phyloP scores from a whole-genome alignment of 768 basidiomycete species.

The Rhizopogon roseolus region DNA sequence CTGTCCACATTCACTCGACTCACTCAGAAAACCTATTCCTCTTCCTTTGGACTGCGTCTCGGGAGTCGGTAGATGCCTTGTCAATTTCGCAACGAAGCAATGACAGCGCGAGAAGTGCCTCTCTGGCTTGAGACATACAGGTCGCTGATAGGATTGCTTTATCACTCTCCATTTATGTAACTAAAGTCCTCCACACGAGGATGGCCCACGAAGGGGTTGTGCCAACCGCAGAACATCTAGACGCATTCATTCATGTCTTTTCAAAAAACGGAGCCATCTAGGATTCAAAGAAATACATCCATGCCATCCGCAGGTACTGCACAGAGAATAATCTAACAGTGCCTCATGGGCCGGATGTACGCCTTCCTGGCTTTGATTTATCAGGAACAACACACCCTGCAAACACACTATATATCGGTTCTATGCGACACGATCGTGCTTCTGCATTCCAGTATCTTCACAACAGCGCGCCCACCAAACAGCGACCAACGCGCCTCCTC shows the following conservation, averaged over 20 bases:
- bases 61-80: conserved; percentile 11
- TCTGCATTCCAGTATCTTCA: conserved; percentile 46
- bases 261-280: conserved; percentile 39
- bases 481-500: too few relatives aligned
- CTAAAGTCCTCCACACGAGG: conserved; percentile 39
- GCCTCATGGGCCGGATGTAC: conserved; percentile 13
- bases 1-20: too few relatives aligned
- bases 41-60: conserved; percentile 18
- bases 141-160: conserved; percentile 44
- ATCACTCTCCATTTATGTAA: conserved; percentile 46
- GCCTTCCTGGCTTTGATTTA: not conserved
- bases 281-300: conserved; percentile 35
- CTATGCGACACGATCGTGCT: conserved; percentile 33
- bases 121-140: conserved; percentile 39
- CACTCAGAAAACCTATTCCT: conserved; percentile 8
- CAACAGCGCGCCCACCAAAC: too few relatives aligned
- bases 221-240: conserved; percentile 40
- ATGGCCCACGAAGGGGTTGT: conserved; percentile 37
- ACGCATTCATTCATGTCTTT: conserved; percentile 44
- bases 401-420: conserved; percentile 39
- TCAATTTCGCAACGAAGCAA: conserved; percentile 30
- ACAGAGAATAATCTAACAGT: conserved; percentile 11
- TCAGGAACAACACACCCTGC: conserved; percentile 29
- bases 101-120: conserved; percentile 40
- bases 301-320: conserved; percentile 31